Evolutionary conservation across 768 basidiomycete genomes (phyloP).

Genomic region (Sporobolomyces roseus): DNA sequence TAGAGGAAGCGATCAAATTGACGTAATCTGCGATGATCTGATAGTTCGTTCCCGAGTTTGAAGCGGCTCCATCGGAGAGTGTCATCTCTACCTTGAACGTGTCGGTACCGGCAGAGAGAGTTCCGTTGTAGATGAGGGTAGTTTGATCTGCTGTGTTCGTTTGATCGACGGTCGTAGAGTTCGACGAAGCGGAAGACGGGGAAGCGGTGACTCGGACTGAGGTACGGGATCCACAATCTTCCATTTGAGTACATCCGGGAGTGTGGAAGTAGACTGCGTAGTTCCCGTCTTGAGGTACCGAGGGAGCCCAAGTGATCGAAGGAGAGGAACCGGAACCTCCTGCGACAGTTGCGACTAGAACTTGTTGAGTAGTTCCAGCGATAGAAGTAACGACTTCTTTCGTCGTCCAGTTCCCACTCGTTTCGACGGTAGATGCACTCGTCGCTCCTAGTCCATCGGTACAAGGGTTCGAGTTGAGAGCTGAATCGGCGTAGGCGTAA

Average conservation of each 20-base stretch:
- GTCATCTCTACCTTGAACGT: constrained; percentile 69
- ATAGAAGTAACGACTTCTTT: constrained; percentile 48
- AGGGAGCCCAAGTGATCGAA: constrained; percentile 82
- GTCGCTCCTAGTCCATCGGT: constrained; percentile 26
- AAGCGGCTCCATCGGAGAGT: constrained; percentile 60
- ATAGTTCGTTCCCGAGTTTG: constrained; percentile 65
- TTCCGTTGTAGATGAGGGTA: constrained; percentile 71
- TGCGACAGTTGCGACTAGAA: constrained; percentile 64
- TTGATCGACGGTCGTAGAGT: constrained; percentile 69
- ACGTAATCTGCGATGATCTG: constrained; percentile 80
- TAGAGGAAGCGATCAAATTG: constrained; percentile 68
- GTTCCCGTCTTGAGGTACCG: constrained; percentile 79
- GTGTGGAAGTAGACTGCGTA: constrained; percentile 80
- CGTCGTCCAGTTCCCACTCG: constrained; percentile 62
- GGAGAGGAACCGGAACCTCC: constrained; percentile 69
- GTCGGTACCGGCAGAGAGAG: constrained; percentile 66
- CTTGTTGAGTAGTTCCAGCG: constrained; percentile 70
- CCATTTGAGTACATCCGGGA: constrained; percentile 76
- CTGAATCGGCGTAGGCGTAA: constrained; percentile 39
- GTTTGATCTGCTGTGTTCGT: constrained; percentile 62
- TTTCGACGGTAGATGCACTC: constrained; percentile 19
- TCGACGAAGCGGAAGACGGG: constrained; percentile 66
- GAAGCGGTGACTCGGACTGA: constrained; percentile 70
- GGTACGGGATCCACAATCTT: constrained; percentile 75
- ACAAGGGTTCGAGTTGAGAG: constrained; percentile 40